Conservation (phyloP, 2,329 filamentous ascomycete genomes). For the Pseudophaeomoniella oleicola region DNA sequence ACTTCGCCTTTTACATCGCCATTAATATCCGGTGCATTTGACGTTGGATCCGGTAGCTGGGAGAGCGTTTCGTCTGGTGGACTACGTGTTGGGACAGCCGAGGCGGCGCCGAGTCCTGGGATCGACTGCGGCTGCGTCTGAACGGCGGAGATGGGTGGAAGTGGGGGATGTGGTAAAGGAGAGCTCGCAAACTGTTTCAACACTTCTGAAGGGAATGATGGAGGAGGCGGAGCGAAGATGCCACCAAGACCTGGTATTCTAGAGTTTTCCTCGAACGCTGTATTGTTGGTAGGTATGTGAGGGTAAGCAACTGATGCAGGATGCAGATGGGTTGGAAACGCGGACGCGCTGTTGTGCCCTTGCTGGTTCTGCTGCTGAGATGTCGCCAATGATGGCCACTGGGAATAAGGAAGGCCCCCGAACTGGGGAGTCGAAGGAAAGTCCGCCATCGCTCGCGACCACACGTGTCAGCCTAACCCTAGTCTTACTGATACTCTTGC, state of each 20-base stretch:
- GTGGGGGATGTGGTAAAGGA: conserved; percentile 2
- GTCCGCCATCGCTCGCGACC: conserved; percentile 28
- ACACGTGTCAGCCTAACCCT: not conserved
- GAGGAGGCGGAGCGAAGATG: conserved; percentile 11
- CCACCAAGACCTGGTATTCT: not conserved
- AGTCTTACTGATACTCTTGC: not conserved
- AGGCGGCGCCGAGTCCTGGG: conserved; percentile 7
- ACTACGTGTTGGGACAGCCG: conserved; percentile 12
- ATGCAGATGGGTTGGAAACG: conserved; percentile 7
- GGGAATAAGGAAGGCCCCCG: conserved; percentile 18
- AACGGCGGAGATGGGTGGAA: conserved; percentile 6
- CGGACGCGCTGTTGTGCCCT: conserved; percentile 2
- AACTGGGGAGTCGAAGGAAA: conserved; percentile 31
- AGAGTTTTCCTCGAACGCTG: not conserved
- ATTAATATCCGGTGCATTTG: conserved; percentile 2
- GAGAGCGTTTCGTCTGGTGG: conserved; percentile 9
- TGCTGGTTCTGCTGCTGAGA: conserved; percentile 6
- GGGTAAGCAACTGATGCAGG: conserved; percentile 1
- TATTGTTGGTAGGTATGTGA: conserved; percentile 3
- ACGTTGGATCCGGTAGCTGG: conserved; percentile 7
- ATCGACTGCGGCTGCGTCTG: conserved; percentile 5
- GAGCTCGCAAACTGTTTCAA: conserved; percentile 11
- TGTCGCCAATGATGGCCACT: conserved; percentile 20
- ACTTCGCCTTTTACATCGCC: not conserved
- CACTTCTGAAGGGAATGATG: conserved; percentile 10